Evolutionary conservation across 805 yeast genomes (phyloP).

Genomic region (Schizosaccharomyces lindneri): DNA sequence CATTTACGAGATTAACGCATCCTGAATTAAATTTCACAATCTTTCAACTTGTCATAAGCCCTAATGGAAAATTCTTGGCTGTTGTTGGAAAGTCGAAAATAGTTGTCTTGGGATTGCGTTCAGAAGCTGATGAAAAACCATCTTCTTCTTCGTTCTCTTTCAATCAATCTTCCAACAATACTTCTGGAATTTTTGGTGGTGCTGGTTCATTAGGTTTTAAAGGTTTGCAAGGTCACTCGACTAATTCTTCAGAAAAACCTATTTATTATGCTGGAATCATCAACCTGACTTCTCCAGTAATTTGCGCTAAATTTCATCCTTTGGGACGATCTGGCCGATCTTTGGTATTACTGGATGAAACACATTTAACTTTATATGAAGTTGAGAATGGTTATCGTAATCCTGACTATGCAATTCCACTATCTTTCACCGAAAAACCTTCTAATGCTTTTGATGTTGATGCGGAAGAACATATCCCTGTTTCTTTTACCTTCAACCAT

Average conservation of each 20-base stretch:
- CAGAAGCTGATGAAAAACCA: neutral
- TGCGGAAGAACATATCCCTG: neutral
- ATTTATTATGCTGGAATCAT: neutral
- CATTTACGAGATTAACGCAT: neutral
- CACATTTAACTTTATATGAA: neutral
- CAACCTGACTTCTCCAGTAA: neutral
- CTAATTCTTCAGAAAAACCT: neutral
- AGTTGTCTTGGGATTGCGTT: neutral
- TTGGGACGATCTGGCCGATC: neutral
- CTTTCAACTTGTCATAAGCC: neutral
- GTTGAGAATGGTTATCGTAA: neutral
- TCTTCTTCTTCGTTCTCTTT: neutral
- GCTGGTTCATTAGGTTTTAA: too few relatives aligned
- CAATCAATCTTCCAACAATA: neutral
- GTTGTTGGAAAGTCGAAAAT: neutral
- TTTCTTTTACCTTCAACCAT: neutral
- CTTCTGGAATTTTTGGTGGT: neutral
- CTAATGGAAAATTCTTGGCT: neutral
- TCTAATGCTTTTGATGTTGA: neutral
- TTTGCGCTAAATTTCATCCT: neutral
- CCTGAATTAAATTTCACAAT: neutral
- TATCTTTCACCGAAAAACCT: neutral
- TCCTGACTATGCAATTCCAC: neutral
- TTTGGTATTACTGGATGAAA: neutral
- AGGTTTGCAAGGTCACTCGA: neutral